phyloP scores from a whole-genome alignment of 345 rosid species.

The Aquilaria sinensis region DNA sequence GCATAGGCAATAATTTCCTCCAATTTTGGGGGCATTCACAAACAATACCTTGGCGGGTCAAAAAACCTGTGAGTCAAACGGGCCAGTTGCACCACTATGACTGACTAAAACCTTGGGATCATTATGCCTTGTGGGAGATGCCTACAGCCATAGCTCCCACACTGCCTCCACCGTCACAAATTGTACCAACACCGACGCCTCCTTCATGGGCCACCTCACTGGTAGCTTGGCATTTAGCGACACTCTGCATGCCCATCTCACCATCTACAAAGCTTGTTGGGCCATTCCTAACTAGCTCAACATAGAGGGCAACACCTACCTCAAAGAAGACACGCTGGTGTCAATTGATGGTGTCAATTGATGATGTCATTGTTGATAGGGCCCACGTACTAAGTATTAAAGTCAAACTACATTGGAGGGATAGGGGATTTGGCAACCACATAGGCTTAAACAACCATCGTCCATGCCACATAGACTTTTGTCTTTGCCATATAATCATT shows the following conservation, averaged over 20 bases:
- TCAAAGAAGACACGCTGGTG: conserved; percentile 65
- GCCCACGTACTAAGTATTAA: conserved; percentile 52
- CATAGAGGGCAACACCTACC: conserved; percentile 38
- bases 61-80: conserved; percentile 13
- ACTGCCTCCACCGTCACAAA: conserved; percentile 71
- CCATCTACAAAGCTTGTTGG: conserved; percentile 89
- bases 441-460: no score
- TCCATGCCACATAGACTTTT: no score
- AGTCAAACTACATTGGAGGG: no score
- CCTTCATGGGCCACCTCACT: conserved; percentile 62
- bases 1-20: no score
- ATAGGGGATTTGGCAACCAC: no score
- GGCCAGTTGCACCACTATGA: conserved; percentile 40
- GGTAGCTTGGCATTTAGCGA: conserved; percentile 73
- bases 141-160: conserved; percentile 80
- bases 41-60: neutral
- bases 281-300: conserved; percentile 43
- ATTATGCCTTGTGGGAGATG: conserved; percentile 59
- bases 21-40: no score
- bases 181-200: conserved; percentile 28
- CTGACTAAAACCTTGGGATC: conserved; percentile 45
- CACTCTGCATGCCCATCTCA: conserved; percentile 64
- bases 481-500: no score
- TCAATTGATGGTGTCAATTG: conserved; percentile 82
- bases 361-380: conserved; percentile 75